phyloP scores from a whole-genome alignment of 768 basidiomycete genomes.

The Mycena epipterygia region DNA sequence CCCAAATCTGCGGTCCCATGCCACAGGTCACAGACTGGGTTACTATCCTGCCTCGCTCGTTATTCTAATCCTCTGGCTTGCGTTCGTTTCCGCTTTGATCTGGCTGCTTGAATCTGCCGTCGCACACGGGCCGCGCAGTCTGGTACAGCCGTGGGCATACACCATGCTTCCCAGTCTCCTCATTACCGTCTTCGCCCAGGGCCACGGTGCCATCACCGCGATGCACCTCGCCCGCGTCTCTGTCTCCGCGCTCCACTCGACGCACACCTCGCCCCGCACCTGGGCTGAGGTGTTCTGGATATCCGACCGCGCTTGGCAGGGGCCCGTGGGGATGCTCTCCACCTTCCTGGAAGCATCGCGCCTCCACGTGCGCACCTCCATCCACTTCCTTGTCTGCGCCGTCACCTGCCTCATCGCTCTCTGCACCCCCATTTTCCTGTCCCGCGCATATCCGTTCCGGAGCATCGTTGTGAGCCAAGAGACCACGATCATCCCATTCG shows the following conservation, averaged over 20 bases:
- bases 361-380: constrained; percentile 29
- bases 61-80: constrained; percentile 12
- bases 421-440: constrained; percentile 37
- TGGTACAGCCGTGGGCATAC: constrained; percentile 29
- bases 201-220: constrained; percentile 29
- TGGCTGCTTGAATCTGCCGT: constrained; percentile 34
- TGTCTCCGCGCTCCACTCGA: constrained; percentile 29
- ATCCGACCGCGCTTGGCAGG: constrained; percentile 35
- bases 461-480: constrained; percentile 20
- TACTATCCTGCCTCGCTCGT: constrained; percentile 27
- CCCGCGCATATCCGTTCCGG: constrained; percentile 34
- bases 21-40: background rate
- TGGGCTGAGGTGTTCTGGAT: constrained; percentile 42
- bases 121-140: constrained; percentile 17
- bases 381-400: constrained; percentile 34
- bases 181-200: constrained; percentile 35
- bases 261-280: constrained; percentile 30
- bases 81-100: constrained; percentile 14
- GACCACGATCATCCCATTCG: constrained; percentile 27
- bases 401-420: constrained; percentile 34
- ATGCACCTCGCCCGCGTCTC: constrained; percentile 34
- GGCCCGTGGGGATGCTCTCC: constrained; percentile 30
- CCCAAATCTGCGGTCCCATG: background rate
- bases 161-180: constrained; percentile 28
- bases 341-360: constrained; percentile 15